Evolutionary conservation across 2,329 filamentous ascomycete genomes (phyloP).

Genomic region (Chaetomium strumarium): DNA sequence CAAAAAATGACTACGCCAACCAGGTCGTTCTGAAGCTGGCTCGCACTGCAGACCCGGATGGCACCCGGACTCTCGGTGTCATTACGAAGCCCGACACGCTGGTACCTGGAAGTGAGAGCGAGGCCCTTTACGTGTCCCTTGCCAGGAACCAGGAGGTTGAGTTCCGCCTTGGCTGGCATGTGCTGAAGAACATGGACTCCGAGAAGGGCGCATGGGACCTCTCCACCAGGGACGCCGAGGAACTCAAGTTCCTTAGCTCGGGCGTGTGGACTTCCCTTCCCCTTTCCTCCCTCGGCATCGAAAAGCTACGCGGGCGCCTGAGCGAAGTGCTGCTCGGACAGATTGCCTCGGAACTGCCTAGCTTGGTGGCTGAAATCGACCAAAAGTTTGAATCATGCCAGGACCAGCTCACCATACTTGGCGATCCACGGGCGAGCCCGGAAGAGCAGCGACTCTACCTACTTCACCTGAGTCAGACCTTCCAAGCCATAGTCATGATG

Average conservation of each 20-base stretch:
- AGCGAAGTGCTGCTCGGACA: slow-evolving; percentile 28
- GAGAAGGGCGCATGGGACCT: slow-evolving; percentile 26
- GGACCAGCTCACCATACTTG: slow-evolving; percentile 24
- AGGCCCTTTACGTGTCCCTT: slow-evolving; percentile 36
- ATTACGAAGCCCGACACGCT: slow-evolving; percentile 50
- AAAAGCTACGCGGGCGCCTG: slow-evolving; percentile 23
- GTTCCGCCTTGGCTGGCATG: slow-evolving; percentile 45
- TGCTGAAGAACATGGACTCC: slow-evolving; percentile 33
- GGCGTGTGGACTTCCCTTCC: slow-evolving; percentile 20
- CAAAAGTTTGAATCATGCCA: slow-evolving; percentile 23
- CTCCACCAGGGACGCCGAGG: slow-evolving; percentile 29
- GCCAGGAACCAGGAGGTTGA: slow-evolving; percentile 41
- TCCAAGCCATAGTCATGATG: slow-evolving; percentile 24
- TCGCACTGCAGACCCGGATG: slow-evolving; percentile 23
- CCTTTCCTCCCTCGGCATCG: slow-evolving; percentile 20
- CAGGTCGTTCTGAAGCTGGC: slow-evolving; percentile 44
- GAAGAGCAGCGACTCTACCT: slow-evolving; percentile 25
- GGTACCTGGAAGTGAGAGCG: slow-evolving; percentile 33
- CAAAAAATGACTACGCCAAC: slow-evolving; percentile 46
- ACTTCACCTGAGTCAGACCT: slow-evolving; percentile 13
- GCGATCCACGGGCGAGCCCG: slow-evolving; percentile 20
- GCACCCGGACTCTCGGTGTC: slow-evolving; percentile 40
- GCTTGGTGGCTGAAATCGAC: slow-evolving; percentile 29
- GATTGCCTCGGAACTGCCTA: slow-evolving; percentile 29
- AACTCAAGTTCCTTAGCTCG: slow-evolving; percentile 31